phyloP scores from a whole-genome alignment of 176 grass and related monocot species.

The Triticum turgidum region DNA sequence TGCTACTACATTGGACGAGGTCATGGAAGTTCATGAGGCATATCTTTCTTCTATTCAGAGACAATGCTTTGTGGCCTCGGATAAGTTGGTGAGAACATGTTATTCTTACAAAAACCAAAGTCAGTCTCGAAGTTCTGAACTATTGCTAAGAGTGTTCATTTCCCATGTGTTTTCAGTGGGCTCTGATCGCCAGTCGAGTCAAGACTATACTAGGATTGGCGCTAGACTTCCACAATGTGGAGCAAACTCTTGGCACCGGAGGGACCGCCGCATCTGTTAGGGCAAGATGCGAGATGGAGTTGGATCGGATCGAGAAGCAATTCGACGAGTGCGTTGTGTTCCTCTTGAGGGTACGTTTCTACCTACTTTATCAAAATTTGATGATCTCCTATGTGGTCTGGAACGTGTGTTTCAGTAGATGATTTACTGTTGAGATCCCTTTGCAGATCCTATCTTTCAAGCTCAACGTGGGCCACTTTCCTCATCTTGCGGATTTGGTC shows the following conservation, averaged over 20 bases:
- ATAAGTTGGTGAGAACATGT: constrained; percentile 66
- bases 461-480: constrained; percentile 91
- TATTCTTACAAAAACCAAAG: neutral
- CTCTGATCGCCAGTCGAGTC: constrained; percentile 82
- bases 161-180: constrained; percentile 47
- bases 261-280: constrained; percentile 69
- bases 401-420: neutral
- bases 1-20: constrained; percentile 82
- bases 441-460: constrained; percentile 93
- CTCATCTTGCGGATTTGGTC: constrained; percentile 89
- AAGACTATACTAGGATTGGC: constrained; percentile 92
- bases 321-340: constrained; percentile 84
- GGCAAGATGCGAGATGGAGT: constrained; percentile 84
- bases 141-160: neutral
- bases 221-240: constrained; percentile 77
- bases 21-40: constrained; percentile 90
- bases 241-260: constrained; percentile 66
- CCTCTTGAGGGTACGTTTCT: constrained; percentile 69
- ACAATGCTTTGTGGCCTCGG: constrained; percentile 85
- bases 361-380: neutral
- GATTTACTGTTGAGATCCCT: neutral
- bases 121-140: neutral
- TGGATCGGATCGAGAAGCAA: constrained; percentile 90
- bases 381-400: neutral
- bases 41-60: constrained; percentile 92